Percentiles rank a stretch among this genome's conserved stretches.
phyloP scores from a whole-genome alignment of 2,329 filamentous ascomycete genomes.

The Mycocentrospora acerina region DNA sequence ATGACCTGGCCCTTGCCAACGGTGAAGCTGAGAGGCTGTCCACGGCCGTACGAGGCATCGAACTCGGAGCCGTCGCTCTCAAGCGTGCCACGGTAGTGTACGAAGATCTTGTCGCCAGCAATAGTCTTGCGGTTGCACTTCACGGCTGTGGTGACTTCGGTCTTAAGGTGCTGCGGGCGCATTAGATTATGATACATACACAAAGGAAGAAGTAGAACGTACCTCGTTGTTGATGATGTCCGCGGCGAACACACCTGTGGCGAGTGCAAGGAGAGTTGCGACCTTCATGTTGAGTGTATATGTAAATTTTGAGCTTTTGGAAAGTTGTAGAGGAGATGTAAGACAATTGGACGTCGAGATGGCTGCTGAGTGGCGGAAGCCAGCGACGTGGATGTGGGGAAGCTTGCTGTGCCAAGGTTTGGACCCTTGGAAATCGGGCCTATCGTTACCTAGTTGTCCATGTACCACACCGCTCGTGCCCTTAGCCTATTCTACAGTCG shows the following conservation, averaged over 20 bases:
- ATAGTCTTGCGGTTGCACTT: constrained; percentile 75
- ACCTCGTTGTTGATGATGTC: constrained; percentile 38
- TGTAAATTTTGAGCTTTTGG: constrained; percentile 1
- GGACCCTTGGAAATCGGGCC: too few species aligned
- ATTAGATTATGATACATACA: constrained; percentile 12
- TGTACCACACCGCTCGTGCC: too few species aligned
- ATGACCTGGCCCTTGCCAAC: constrained; percentile 87
- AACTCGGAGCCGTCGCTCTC: constrained; percentile 62
- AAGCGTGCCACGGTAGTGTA: constrained; percentile 83
- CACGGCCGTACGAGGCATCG: constrained; percentile 69
- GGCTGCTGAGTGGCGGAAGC: constrained; percentile 1
- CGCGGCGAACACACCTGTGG: constrained; percentile 47
- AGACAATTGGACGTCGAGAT: constrained; percentile 10
- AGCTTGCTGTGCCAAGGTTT: too few species aligned
- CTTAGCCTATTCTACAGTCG: too few species aligned
- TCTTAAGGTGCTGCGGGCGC: constrained; percentile 62
- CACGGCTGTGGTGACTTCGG: constrained; percentile 72
- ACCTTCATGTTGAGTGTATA: constrained; percentile 45
- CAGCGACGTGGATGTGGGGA: too few species aligned
- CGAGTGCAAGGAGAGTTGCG: constrained; percentile 49
- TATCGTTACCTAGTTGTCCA: too few species aligned
- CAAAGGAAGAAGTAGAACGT: constrained; percentile 1
- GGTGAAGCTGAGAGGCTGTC: constrained; percentile 73
- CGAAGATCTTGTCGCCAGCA: constrained; percentile 73
- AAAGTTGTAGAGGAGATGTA: not conserved